These are phyloP conservation scores for Flaveria brownii DNA, from an alignment of 129 eudicot species.

Conservation along the genomic window DNA sequence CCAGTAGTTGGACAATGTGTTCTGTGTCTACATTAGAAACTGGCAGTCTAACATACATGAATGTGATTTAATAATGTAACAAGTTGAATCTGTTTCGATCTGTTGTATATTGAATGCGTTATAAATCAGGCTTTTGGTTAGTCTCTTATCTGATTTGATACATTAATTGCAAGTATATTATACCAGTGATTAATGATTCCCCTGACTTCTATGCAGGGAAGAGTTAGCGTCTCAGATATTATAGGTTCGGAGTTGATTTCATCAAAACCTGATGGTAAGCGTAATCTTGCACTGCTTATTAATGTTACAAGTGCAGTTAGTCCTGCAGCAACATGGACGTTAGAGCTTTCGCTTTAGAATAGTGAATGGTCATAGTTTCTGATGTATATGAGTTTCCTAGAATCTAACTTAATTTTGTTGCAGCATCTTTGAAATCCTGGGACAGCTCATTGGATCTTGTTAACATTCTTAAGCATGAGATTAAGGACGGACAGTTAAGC, in stretches of 20 bases:
- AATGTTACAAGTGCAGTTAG: neutral
- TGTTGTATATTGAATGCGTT: neutral
- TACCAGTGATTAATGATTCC: conserved; percentile 5
- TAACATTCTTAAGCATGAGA: conserved; percentile 68
- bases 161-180: neutral
- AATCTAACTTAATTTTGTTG: conserved; percentile 24
- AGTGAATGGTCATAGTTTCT: neutral
- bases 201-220: conserved; percentile 46
- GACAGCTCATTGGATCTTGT: conserved; percentile 77
- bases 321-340: conserved; percentile 16
- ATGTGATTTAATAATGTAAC: neutral
- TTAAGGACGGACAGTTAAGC: conserved; percentile 80
- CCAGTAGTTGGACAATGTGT: neutral
- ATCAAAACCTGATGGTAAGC: conserved; percentile 66
- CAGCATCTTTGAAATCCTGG: conserved; percentile 64
- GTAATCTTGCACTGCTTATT: neutral
- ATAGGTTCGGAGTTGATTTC: conserved; percentile 56
- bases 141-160: neutral
- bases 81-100: neutral
- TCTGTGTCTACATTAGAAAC: neutral
- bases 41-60: neutral
- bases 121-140: neutral
- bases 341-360: neutral
- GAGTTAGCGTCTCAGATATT: conserved; percentile 66
- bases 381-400: conserved; percentile 13